Base-by-base conservation (phyloP, 176 grass and related monocot genomes). In the Carex scoparia region DNA sequence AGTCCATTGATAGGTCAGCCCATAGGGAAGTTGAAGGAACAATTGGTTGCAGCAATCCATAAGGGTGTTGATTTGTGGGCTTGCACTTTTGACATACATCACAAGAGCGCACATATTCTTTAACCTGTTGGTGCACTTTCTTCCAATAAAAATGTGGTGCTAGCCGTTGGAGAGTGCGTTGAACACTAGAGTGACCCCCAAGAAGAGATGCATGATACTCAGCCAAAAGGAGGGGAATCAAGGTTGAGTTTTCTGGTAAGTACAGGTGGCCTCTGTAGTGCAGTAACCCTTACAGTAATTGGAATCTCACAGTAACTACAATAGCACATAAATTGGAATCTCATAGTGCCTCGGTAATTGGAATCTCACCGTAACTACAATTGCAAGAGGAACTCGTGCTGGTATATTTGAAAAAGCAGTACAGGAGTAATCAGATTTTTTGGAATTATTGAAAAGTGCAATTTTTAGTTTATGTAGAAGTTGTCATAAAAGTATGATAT, bases 381-480 rank as follows among this genome's bases (percentile, higher is more conserved):
- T 23, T 23, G 23, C 0, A 23, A 23, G 82, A 89, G 31, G 85
- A 85, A 83, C 71, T 97, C 79, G 18, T 97, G 37, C 69, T 75
- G 30, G 59, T 92, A 1, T 91, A 97, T 86, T 61, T 97, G 28
- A 92, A 71, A 79, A 97, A 92, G 53, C 78, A 81, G 53, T 81
- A 94, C 60, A 90, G 92, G 84, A 92, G 79, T 65, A 87, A 92
- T 85, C 92, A 97, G 72, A 82, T 97, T 62, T 97, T 97, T 85
- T 97, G 92, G 92, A 97, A 97, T 78, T 97, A 97, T 86, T 97
- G 85, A 97, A 81, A 68, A 46, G 4, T 35, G 33, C 33, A 35
- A 3, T 2, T 35, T 35, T 35, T 35, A 35, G 33, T 35, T 35
- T 35, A 35, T 35, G 33, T 35, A 35, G 33, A 35, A 35, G 33